Base-by-base conservation (phyloP, 768 basidiomycete species). In the Astraeus odoratus region DNA sequence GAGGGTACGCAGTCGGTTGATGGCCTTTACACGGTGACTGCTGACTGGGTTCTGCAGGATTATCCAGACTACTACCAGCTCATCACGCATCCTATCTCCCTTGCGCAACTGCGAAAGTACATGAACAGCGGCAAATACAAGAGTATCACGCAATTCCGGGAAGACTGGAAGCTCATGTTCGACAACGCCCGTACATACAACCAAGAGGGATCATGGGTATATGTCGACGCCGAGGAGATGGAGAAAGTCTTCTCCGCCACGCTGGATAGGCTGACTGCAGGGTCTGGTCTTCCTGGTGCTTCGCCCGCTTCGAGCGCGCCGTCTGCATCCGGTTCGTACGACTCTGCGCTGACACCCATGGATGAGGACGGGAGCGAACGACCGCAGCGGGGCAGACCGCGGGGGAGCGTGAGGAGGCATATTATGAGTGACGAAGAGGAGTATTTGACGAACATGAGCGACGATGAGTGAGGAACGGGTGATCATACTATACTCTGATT, bases 141-240 rank as follows among this genome's bases (percentile, higher is more conserved):
- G 71, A 78, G 66, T 30, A 78, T 93, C 27, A 67, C 75, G 26
- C 70, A 76, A 46, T 92, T 81, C 68, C 72, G 77, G 46, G 77
- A 80, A 37, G 91, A 95, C 63, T 91, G 85, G 81, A 76, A 76
- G 53, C 75, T 92, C 45, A 93, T 99, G 86, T 97, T 94, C 65
- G 76, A 80, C 63, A 98, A 98, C 57, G 94, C 95, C 4, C 77
- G 87, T 55, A 86, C 80, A 35, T 98, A 91, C 72, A 97, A 97
- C 62, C 83, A 86, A 63, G 91, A 95, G 65, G 91, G 86, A 1
- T 94, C 91, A 0, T 91, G 89, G 86, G 92, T 96, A 29, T 95
- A 93, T 65, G 74, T 86, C 49, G 91, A 95, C 50, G 93, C 95
- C 7, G 86, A 90, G 39, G 88, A 91, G 69, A 90, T 94, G 86